Evolutionary conservation across 2,329 filamentous ascomycete species (phyloP), one percentile per base, ranked within the genome.

Genomic region (Decorospora gaudefroyi): DNA sequence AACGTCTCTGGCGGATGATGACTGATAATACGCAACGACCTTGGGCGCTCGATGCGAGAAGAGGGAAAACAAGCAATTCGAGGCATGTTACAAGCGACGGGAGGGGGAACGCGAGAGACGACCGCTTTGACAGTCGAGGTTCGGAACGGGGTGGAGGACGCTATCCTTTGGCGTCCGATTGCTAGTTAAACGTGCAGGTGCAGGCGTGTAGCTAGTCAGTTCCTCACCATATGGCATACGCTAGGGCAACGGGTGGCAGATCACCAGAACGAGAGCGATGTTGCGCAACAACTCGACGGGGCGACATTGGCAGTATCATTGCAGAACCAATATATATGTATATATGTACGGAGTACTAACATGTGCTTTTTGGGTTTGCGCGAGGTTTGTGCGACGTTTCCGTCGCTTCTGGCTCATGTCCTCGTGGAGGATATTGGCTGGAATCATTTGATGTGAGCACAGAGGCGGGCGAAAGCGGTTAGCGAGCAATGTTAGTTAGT

Each of bases 231-330:
- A 13, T 32, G 27, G 38, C 36, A 49, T 41, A 13, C 36, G 27
- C 42, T 39, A 49, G 45, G 41, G 36, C 37, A 51, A 49, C 49
- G 49, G 49, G 40, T 40, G 44, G 43, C 15, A 15, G 31, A 48
- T 43, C 39, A 38, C 22, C 28, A 48, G 27, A n/a, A n/a, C n/a
- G n/a, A n/a, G n/a, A n/a, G n/a, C n/a, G n/a, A n/a, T n/a, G n/a
- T n/a, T n/a, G n/a, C n/a, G n/a, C n/a, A n/a, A n/a, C n/a, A n/a
- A n/a, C n/a, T n/a, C n/a, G n/a, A n/a, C n/a, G n/a, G n/a, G n/a
- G n/a, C n/a, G n/a, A n/a, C n/a, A n/a, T n/a, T n/a, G n/a, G n/a
- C n/a, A n/a, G n/a, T n/a, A n/a, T n/a, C n/a, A n/a, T n/a, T n/a
- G n/a, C n/a, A n/a, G n/a, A n/a, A n/a, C n/a, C n/a, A n/a, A n/a